A percentile compares a stretch with the other conserved stretches of the same genome.
These are phyloP conservation scores for Solanum arcanum DNA, from an alignment of 257 asterid species.

Conservation along the genomic window DNA sequence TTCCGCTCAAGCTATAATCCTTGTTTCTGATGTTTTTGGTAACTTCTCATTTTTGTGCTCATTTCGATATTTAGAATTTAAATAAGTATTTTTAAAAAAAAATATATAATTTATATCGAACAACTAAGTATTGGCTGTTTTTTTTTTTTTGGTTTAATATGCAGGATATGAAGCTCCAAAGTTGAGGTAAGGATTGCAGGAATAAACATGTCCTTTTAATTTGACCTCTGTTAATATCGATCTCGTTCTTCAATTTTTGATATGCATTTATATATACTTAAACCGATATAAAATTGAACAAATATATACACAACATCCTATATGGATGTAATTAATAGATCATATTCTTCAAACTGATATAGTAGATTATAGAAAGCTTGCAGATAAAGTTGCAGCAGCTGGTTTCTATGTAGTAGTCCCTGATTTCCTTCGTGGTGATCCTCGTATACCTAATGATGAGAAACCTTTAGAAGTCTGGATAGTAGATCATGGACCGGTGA, in stretches of 20 bases:
- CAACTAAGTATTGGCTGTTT: background rate
- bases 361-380: constrained; percentile 33
- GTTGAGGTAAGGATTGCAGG: constrained; percentile 26
- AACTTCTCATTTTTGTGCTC: background rate
- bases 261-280: no score
- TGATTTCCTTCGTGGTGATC: constrained; percentile 53
- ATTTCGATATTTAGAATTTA: no score
- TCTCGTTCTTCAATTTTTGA: fast-evolving
- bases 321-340: background rate
- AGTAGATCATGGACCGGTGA: constrained; percentile 49
- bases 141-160: background rate
- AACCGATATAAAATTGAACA: no score
- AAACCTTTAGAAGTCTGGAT: constrained; percentile 31
- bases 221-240: no score
- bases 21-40: constrained; percentile 54
- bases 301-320: no score
- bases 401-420: constrained; percentile 57
- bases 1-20: constrained; percentile 29
- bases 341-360: background rate
- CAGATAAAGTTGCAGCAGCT: constrained; percentile 53
- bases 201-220: background rate
- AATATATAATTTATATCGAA: no score
- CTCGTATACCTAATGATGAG: constrained; percentile 4
- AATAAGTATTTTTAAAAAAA: no score
- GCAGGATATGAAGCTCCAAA: constrained; percentile 66